Percentiles rank a stretch among this genome's conserved stretches.
Conservation (phyloP, 148 eudicot species). For the Spergularia bocconei region DNA sequence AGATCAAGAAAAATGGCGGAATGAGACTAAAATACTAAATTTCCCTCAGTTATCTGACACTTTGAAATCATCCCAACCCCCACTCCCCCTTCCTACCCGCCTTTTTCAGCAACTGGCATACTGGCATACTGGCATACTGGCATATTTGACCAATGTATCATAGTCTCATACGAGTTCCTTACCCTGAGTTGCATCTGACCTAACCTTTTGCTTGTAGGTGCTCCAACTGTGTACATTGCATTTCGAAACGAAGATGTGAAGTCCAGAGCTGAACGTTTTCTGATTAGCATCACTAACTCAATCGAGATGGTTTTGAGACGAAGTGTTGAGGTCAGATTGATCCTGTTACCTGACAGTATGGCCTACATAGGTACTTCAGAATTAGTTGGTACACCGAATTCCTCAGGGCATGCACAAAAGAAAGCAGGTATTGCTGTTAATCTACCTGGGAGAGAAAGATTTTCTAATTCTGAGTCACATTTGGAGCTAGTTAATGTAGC, state of each 20-base stretch:
- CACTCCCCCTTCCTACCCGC: neutral
- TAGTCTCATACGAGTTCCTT: neutral
- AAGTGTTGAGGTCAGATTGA: slow-evolving; percentile 73
- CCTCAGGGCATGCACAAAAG: slow-evolving; percentile 24
- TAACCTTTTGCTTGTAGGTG: slow-evolving; percentile 41
- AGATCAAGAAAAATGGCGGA: too few species aligned
- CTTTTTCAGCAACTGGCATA: neutral
- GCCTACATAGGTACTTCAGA: slow-evolving; percentile 19
- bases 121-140: too few species aligned
- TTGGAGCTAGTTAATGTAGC: slow-evolving; percentile 23
- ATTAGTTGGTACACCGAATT: slow-evolving; percentile 25
- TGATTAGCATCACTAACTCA: slow-evolving; percentile 88
- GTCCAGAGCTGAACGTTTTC: slow-evolving; percentile 80
- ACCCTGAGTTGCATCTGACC: slow-evolving; percentile 14
- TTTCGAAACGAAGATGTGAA: slow-evolving; percentile 62
- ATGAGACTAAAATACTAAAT: too few species aligned
- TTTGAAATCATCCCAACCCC: too few species aligned
- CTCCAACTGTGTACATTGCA: slow-evolving; percentile 71
- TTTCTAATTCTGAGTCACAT: slow-evolving; percentile 26
- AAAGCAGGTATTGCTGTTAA: slow-evolving; percentile 26
- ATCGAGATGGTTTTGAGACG: slow-evolving; percentile 66
- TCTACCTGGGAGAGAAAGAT: slow-evolving; percentile 25
- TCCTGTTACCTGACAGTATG: slow-evolving; percentile 51
- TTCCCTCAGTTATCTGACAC: too few species aligned
- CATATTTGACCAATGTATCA: neutral